Percentiles rank a stretch among this genome's conserved stretches.
Evolutionary conservation across 2,329 filamentous ascomycete genomes (phyloP).

Genomic region (Achaetomium macrosporum): DNA sequence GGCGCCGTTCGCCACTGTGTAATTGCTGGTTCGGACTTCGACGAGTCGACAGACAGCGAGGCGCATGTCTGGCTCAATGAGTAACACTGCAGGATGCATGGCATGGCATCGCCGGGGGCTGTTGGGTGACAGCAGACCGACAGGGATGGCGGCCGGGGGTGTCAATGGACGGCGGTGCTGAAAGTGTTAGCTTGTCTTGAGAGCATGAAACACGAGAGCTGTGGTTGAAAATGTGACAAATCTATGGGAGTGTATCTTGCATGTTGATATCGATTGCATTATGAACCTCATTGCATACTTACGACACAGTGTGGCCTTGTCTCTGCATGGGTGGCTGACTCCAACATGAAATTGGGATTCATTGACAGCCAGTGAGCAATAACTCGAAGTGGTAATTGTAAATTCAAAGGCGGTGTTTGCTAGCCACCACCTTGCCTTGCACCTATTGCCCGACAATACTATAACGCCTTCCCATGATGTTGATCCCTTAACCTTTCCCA

Average conservation of each 20-base stretch:
- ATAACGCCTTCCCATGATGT: slow-evolving; percentile 2
- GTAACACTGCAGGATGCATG: slow-evolving; percentile 5
- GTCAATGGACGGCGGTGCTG: not conserved
- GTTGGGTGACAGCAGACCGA: not conserved
- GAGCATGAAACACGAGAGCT: not conserved
- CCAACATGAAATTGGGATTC: too few species aligned
- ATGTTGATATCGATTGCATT: slow-evolving; percentile 8
- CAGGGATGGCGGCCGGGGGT: not conserved
- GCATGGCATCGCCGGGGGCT: not conserved
- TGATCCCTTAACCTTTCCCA: not conserved
- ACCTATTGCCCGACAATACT: not conserved
- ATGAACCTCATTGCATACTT: not conserved
- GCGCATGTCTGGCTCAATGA: not conserved
- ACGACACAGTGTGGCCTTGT: not conserved
- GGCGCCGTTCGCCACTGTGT: not conserved
- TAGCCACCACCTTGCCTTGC: not conserved
- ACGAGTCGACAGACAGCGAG: not conserved
- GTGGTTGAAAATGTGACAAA: slow-evolving; percentile 2
- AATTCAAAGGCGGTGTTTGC: too few species aligned
- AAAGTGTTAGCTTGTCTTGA: not conserved
- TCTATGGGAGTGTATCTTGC: slow-evolving; percentile 8
- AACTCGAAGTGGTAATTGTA: too few species aligned
- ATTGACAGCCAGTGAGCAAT: too few species aligned
- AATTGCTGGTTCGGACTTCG: not conserved
- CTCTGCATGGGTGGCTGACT: not conserved